Evolutionary conservation across 768 basidiomycete species (phyloP), one percentile per base, ranked within the genome.

Genomic region (Mycena rosella): DNA sequence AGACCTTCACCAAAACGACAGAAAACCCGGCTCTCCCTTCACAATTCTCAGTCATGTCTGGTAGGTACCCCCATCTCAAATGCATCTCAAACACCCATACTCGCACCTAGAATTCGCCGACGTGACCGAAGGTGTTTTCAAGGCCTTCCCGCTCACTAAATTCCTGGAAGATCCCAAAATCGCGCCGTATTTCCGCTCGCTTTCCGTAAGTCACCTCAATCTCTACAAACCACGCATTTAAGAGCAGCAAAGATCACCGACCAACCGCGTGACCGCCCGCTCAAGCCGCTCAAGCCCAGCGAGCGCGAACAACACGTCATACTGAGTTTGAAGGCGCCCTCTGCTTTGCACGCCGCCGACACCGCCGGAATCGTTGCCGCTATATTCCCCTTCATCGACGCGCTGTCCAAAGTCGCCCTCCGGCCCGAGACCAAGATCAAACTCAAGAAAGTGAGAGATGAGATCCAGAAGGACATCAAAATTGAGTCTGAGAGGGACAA

Each of bases 401-500:
- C 85, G 20, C 77, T 96, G 58, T 78, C 80, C 65, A 85, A 87
- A 73, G 70, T 88, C 30, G 81, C 81, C 59, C 80, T 96, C 53
- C 89, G 94, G 27, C 93, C 95, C 17, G 96, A 97, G 82, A 96
- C 95, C 53, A 88, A 87, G 75, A 76, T 76, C 47, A 97, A 96
- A 82, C 84, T 96, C 57, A 87, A 83, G 76, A 93, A 88, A 78
- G 84, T 82, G 26, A 85, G 96, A 55, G 90, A 95, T 56, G 91
- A 91, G 20, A 79, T 94, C 32, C 89, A 90, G 58, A 89, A 87
- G 72, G 81, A 84, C 22, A 83, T 98, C 65, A 89, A 85, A 76
- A 88, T 89, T 63, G 93, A 95, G 56, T 80, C 85, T 7, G 84
- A 82, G 74, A 88, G 78, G 76, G 92, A 92, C 72, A 87, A 89